Evolutionary conservation across 2,329 filamentous ascomycete genomes (phyloP), one percentile per base, ranked within the genome.

Genomic region (Colletotrichum magnum): DNA sequence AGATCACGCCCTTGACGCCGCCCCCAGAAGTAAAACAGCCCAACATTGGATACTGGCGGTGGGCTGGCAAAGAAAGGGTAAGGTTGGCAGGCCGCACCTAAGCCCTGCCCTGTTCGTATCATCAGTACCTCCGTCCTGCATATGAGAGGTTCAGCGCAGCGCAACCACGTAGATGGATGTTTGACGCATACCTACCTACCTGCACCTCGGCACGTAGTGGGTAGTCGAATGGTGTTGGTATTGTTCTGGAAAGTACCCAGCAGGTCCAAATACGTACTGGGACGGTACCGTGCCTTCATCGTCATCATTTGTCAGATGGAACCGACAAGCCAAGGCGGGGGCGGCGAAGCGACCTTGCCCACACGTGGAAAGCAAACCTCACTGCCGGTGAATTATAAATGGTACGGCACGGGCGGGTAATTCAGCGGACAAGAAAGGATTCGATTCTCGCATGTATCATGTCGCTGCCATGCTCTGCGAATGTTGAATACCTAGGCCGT

Each of bases 61-160:
- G n/a, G 48, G 59, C 48, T 24, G 21, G 21, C 21, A 24, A 24
- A 24, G 21, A 24, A 24, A 24, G 21, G 2, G 21, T 24, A 24
- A 48, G 59, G 59, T 39, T 28, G 59, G 50, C 48, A 62, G 51
- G 10, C 32, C 32, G 59, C 16, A 24, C 21, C 21, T 24, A 48
- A 32, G n/a, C 39, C 41, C 32, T 36, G 32, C 39, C 41, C 32
- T 36, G 32, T 36, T 36, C 9, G 32, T 36, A 36, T 36, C 32
- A 36, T 24, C 21, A 24, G 7, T 36, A 36, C 32, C 32, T 10
- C 32, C 7, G 32, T 62, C 58, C 58, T 21, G 21, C 47, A 6
- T 28, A 59, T 24, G 18, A 18, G 26, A 28, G 26, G 45, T 28
- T 36, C 32, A 43, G 41, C 41, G 41, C 41, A 52, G 58, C 58